Conservation (phyloP, 2,329 filamentous ascomycete species). For the Alternaria ethzedia region DNA sequence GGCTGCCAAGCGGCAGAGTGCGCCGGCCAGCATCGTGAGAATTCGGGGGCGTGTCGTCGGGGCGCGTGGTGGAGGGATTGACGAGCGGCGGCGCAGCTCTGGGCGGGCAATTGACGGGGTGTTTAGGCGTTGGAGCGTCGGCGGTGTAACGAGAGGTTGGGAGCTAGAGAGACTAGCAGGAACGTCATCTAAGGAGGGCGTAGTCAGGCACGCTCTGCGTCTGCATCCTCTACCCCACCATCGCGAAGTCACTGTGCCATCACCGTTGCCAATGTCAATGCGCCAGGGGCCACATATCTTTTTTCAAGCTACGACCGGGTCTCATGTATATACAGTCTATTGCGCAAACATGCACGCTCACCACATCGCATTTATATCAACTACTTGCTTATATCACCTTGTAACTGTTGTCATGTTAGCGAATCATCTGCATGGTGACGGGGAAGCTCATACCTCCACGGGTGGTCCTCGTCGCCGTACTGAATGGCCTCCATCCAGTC, state of each 20-base stretch:
- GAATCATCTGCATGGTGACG: not conserved
- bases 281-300: not conserved
- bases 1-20: slow-evolving; percentile 45
- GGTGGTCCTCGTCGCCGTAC: slow-evolving; percentile 84
- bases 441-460: slow-evolving; percentile 74
- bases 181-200: slow-evolving; percentile 12
- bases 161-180: slow-evolving; percentile 8
- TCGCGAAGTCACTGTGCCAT: not conserved
- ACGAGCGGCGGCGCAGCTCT: slow-evolving; percentile 21
- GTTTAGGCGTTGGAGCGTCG: not conserved
- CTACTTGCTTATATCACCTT: slow-evolving; percentile 25
- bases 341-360: not conserved
- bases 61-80: slow-evolving; percentile 12
- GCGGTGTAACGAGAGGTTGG: slow-evolving; percentile 8
- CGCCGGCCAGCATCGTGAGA: slow-evolving; percentile 43
- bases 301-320: not conserved
- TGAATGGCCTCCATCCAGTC: slow-evolving; percentile 95
- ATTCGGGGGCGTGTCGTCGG: not conserved
- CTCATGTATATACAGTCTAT: not conserved
- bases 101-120: slow-evolving; percentile 25
- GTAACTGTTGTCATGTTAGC: slow-evolving; percentile 38
- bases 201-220: slow-evolving; percentile 15
- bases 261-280: not conserved
- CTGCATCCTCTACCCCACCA: slow-evolving; percentile 11
- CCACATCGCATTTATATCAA: not conserved